phyloP scores from a whole-genome alignment of 139 green algal genomes.

The Micractinium sp. region DNA sequence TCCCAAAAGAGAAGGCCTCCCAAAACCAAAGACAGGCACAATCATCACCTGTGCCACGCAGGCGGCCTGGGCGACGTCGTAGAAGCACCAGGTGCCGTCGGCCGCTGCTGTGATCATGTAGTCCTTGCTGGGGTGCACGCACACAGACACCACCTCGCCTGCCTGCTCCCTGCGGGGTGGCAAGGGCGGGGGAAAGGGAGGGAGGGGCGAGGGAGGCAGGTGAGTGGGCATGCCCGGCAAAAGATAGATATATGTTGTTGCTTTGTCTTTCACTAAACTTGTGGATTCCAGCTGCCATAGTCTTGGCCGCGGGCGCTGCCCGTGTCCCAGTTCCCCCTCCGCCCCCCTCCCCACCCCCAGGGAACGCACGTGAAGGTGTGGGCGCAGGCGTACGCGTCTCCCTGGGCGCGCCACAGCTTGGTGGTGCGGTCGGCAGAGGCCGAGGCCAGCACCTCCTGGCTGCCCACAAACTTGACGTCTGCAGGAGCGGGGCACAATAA shows the following conservation, averaged over 20 bases:
- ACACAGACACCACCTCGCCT: constrained; percentile 62
- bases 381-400: constrained; percentile 45
- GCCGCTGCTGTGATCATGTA: constrained; percentile 85
- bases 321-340: no score
- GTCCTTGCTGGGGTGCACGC: constrained; percentile 78
- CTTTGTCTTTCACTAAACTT: no score
- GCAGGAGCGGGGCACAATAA: no score
- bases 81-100: constrained; percentile 89
- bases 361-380: constrained; percentile 17
- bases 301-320: no score
- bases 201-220: neutral
- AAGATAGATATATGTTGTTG: no score
- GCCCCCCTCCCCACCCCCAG: no score
- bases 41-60: constrained; percentile 76
- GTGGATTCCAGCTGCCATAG: no score
- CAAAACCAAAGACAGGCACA: neutral
- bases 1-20: neutral
- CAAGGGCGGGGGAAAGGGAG: neutral
- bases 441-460: constrained; percentile 66
- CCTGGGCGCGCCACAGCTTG: constrained; percentile 73
- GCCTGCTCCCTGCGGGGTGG: constrained; percentile 11
- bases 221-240: no score
- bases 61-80: constrained; percentile 68
- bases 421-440: constrained; percentile 82
- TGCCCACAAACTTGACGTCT: constrained; percentile 55